Conservation (phyloP, 2,329 filamentous ascomycete genomes). For the Diplodia mutila region DNA sequence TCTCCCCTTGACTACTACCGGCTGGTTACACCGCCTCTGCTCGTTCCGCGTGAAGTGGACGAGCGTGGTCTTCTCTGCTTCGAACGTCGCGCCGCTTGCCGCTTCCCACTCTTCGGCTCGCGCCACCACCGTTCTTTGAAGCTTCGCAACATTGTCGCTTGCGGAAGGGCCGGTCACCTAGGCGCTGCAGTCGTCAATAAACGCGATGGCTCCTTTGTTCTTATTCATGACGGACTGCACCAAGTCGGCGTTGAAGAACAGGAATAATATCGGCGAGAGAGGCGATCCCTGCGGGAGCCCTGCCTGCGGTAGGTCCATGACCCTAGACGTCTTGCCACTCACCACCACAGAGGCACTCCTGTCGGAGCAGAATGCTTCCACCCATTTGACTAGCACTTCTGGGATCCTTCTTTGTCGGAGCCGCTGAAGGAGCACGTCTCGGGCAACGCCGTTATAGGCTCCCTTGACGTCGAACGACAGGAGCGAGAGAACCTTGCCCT, state of each 20-base stretch:
- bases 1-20: constrained; percentile 27
- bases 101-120: constrained; percentile 34
- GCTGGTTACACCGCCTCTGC: constrained; percentile 16
- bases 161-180: constrained; percentile 31
- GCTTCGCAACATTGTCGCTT: constrained; percentile 28
- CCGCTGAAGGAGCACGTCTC: too few species aligned
- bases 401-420: too few species aligned
- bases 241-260: constrained; percentile 33
- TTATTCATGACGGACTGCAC: constrained; percentile 29
- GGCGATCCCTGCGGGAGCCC: too few species aligned
- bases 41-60: constrained; percentile 39
- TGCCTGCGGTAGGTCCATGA: too few species aligned
- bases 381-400: too few species aligned
- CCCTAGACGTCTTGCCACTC: too few species aligned
- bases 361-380: too few species aligned
- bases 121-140: constrained; percentile 29
- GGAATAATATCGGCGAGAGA: constrained; percentile 30
- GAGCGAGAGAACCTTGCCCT: too few species aligned
- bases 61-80: constrained; percentile 40
- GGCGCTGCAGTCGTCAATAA: constrained; percentile 36
- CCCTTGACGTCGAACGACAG: too few species aligned
- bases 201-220: constrained; percentile 31
- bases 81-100: constrained; percentile 39
- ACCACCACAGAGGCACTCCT: too few species aligned
- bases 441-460: too few species aligned